A percentile compares a stretch with the other conserved stretches of the same genome.
Evolutionary conservation across 371 early-diverging fungal genomes (phyloP).

Genomic region (Mycotypha africana): DNA sequence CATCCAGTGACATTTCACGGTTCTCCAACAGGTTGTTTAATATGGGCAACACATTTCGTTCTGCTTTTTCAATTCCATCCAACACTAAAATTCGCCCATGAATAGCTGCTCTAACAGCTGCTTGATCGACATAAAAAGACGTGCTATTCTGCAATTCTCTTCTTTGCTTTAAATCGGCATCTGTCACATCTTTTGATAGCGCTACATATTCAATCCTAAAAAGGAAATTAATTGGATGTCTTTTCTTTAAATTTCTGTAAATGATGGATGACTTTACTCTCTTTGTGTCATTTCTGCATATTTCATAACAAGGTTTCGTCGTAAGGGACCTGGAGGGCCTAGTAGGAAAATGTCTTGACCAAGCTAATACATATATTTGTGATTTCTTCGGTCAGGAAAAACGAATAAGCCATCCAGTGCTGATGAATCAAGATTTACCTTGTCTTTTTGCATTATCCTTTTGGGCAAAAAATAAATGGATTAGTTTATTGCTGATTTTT

Average conservation of each 20-base stretch:
- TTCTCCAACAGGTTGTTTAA: slow-evolving; percentile 86
- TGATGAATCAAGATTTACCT: slow-evolving; percentile 32
- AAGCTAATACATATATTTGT: slow-evolving; percentile 25
- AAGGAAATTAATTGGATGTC: not conserved
- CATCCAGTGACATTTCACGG: slow-evolving; percentile 83
- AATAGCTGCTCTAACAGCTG: slow-evolving; percentile 77
- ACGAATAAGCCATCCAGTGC: too few relatives aligned
- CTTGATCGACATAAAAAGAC: slow-evolving; percentile 73
- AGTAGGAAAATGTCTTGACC: slow-evolving; percentile 83
- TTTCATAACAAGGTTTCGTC: slow-evolving; percentile 65
- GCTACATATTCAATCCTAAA: slow-evolving; percentile 71
- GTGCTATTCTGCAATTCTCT: slow-evolving; percentile 72
- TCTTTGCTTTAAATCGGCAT: slow-evolving; percentile 81
- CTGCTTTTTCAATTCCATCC: slow-evolving; percentile 84
- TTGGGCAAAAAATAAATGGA: too few relatives aligned
- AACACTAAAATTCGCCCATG: slow-evolving; percentile 75
- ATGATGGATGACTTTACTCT: slow-evolving; percentile 20
- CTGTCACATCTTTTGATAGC: slow-evolving; percentile 73
- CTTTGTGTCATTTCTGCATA: slow-evolving; percentile 67
- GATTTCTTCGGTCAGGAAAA: not conserved
- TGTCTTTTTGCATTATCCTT: slow-evolving; percentile 69
- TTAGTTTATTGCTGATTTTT: too few relatives aligned
- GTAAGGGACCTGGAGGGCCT: slow-evolving; percentile 75
- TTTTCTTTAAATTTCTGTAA: not conserved
- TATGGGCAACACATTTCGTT: slow-evolving; percentile 83